Conservation (phyloP, 1,284 basidiomycete species). For the Sparassis latifolia region DNA sequence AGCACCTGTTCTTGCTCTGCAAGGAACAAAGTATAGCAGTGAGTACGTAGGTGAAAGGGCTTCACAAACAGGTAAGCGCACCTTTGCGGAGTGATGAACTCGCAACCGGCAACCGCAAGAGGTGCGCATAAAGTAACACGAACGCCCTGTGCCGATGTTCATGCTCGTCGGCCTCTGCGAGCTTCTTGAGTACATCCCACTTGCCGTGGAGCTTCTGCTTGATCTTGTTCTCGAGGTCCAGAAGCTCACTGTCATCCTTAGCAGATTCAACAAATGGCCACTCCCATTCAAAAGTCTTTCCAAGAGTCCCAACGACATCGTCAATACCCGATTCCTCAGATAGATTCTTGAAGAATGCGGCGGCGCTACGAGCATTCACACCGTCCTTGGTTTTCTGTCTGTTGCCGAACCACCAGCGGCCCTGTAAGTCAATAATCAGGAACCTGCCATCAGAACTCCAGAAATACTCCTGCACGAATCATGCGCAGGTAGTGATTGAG, state of each 20-base stretch:
- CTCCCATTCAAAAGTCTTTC: constrained; percentile 68
- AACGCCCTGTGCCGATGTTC: constrained; percentile 48
- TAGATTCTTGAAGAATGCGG: constrained; percentile 84
- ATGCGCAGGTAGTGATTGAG: neutral
- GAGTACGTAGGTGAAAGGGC: neutral
- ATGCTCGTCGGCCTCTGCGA: constrained; percentile 31
- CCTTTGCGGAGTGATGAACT: constrained; percentile 56
- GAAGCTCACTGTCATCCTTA: constrained; percentile 37
- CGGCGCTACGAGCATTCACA: constrained; percentile 78
- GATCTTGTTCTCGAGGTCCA: constrained; percentile 54
- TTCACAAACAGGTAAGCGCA: constrained; percentile 24
- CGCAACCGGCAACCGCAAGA: constrained; percentile 68
- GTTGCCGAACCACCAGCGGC: constrained; percentile 97
- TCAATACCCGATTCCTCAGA: constrained; percentile 76
- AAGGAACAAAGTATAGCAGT: constrained; percentile 1
- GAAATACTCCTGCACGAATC: neutral
- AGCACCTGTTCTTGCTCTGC: constrained; percentile 67
- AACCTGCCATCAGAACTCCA: neutral
- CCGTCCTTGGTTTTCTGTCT: constrained; percentile 91
- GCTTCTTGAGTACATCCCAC: constrained; percentile 43
- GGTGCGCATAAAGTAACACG: constrained; percentile 80
- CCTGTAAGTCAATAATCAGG: constrained; percentile 34
- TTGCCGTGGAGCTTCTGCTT: constrained; percentile 41
- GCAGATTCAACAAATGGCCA: constrained; percentile 14
- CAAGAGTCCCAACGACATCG: constrained; percentile 72